Base-by-base conservation (phyloP, 164 flowering plant genomes). In the Amborella trichopoda region DNA sequence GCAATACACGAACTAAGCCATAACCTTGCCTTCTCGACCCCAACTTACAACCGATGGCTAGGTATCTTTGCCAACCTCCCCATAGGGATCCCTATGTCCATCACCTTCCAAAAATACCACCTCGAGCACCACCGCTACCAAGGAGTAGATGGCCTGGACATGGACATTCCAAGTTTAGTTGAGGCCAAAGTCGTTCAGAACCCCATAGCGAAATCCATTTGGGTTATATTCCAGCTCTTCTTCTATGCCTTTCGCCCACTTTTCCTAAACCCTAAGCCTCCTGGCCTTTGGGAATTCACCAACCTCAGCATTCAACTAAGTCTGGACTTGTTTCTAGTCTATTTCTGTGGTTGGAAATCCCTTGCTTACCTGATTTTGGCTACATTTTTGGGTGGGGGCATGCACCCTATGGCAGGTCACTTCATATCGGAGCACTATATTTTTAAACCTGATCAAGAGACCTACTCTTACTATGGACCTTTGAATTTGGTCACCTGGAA, bases 341-440 rank as follows among this genome's bases (percentile, higher is more conserved):
- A 75, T 47, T 70, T 82, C 49, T 85, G 73, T 63, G 93, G 94
- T 17, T 78, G 90, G 85, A 85, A 59, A 49, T 71, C 93, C 33
- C 66, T 89, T 14, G 80, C 66, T 11, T 89, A 89, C 55, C 20
- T 90, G 66, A 85, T 90, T 57, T 82, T 81, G 19, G 77, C 97
- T 2, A 90, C 98, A 25, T 90, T 90, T 38, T 84, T 90, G 13
- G 98, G 98, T 1, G 98, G 98, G 2, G 98, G 98, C 19, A 75
- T 90, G 94, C 98, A 86, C 52, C 98, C 98, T 9, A 81, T 86
- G 94, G 97, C 97, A 1, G 98, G 94, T 28, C 95, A 86, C 63
- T 86, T 90, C 67, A 83, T 90, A 45, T 90, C 94, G 0, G 98
- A 90, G 34, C 98, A 90, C 58, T 90, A 90, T 46, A 72, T 86